Percentiles rank a stretch among this genome's conserved stretches.
Conservation (phyloP, 495 filamentous ascomycete species). For the Neurospora sp. region DNA sequence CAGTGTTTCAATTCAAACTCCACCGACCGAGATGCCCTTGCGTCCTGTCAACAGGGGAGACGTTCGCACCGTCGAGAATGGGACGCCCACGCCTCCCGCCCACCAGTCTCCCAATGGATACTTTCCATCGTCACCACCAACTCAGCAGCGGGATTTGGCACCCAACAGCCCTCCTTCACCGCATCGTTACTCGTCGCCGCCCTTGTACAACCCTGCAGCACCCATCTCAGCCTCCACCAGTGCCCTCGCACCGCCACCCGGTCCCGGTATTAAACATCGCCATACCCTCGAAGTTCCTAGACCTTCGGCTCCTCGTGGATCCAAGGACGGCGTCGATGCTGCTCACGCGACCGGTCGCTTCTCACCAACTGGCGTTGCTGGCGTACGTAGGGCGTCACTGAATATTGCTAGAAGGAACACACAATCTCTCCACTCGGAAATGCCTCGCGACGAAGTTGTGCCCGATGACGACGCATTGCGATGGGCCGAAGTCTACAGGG, state of each 20-base stretch:
- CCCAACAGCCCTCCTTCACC: conserved; percentile 16
- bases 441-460: conserved; percentile 69
- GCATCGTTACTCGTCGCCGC: conserved; percentile 70
- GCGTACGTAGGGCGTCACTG: conserved; percentile 67
- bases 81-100: conserved; percentile 6
- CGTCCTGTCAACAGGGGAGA: conserved; percentile 24
- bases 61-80: conserved; percentile 19
- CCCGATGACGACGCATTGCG: conserved; percentile 80
- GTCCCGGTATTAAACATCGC: conserved; percentile 57
- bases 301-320: conserved; percentile 35
- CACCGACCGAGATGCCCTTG: conserved; percentile 24
- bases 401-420: conserved; percentile 71
- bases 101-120: conserved; percentile 6
- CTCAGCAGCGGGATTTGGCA: neutral
- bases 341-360: conserved; percentile 66
- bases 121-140: neutral
- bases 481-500: conserved; percentile 86
- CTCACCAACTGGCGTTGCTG: conserved; percentile 58
- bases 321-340: conserved; percentile 51
- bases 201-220: conserved; percentile 40
- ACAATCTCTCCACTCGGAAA: conserved; percentile 73
- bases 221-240: conserved; percentile 31
- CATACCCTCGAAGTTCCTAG: conserved; percentile 86
- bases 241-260: conserved; percentile 35
- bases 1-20: conserved; percentile 18